Base-by-base conservation (phyloP, 139 green algal species). In the Chlorella vulgaris region DNA sequence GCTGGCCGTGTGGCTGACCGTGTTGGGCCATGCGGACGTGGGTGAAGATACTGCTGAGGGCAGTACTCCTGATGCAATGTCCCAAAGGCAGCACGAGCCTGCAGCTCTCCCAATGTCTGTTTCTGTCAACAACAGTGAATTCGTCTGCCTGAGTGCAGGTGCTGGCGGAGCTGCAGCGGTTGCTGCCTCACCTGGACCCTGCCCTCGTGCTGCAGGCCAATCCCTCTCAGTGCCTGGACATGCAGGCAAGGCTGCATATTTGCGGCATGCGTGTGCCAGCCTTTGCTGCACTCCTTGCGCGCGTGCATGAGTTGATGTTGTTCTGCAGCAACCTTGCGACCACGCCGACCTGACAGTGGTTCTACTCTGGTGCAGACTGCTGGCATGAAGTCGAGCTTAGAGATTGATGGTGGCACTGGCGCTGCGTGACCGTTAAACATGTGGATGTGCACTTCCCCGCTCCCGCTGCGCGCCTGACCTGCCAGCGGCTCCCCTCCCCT, bases 361-460 rank as follows among this genome's bases (percentile, higher is more conserved):
- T n/a, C n/a, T n/a, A n/a, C n/a, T n/a, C n/a, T n/a, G n/a, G n/a
- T 89, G 85, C 58, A 88, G 53, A 53, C 38, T 15, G 69, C 77
- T 24, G 83, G 85, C 18, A 66, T 89, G 50, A 80, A 78, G 42
- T 63, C 83, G 0, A 80, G 58, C 1, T 58, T 89, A 26, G 68
- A 87, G 38, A 74, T 89, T 18, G 83, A 89, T 33, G 82, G 81
- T 33, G 80, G 69, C n/a, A 71, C 74, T 40, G 24, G 26, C 1
- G 36, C 38, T 0, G 61, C 66, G 28, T 76, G 77, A 75, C 13
- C 10, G 47, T 55, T 55, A 15, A 24, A 55, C 15, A 55, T 55
- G 47, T 24, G 47, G 13, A 15, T 24, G 47, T 55, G 15, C 47
- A 55, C 10, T 10, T 55, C 47, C 47, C 10, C 13, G 47, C 47